Evolutionary conservation across 176 grass and related monocot genomes (phyloP), one percentile per base, ranked within the genome.

Genomic region (Coix lacrymajobi): DNA sequence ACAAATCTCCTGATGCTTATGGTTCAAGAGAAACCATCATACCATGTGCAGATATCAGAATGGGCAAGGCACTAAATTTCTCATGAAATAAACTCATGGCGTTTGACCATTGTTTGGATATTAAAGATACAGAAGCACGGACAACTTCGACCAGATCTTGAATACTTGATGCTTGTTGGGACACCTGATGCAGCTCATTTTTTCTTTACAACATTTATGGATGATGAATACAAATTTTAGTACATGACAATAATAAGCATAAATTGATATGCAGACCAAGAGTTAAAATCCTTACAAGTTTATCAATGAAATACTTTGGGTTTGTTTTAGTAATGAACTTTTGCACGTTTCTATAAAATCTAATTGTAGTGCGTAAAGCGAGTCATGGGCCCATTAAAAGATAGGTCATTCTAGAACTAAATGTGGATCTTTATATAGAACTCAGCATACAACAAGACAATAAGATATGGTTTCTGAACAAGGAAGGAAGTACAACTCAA

Each of bases 101-200:
- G 86, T 85, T 91, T 26, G 84, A 83, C 95, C 95, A 98, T 77
- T 95, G 95, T 83, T 98, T 95, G 49, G 88, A 94, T 87, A 98
- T 92, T 85, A 98, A 85, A 46, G 88, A 93, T 85, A 98, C 72
- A 48, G 95, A 98, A 73, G 87, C 80, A 33, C 90, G 88, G 12
- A 88, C 86, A 61, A 95, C 95, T 92, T 98, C 90, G 29, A 93
- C 69, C 75, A 98, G 72, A 95, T 98, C 95, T 87, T 93, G 92
- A 86, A 98, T 98, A 88, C 85, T 98, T 85, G 92, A 98, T 62
- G 95, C 95, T 93, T 95, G 95, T 61, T 93, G 95, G 41, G 95
- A 90, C 78, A 98, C 90, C 87, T 98, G 95, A 91, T 98, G 90
- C 84, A 98, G 86, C 81, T 98, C 95, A 81, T 92, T 98, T 89